Percentiles rank a stretch among this genome's conserved stretches.
Evolutionary conservation across 2,329 filamentous ascomycete species (phyloP).

Genomic region (Fusarium sp.): DNA sequence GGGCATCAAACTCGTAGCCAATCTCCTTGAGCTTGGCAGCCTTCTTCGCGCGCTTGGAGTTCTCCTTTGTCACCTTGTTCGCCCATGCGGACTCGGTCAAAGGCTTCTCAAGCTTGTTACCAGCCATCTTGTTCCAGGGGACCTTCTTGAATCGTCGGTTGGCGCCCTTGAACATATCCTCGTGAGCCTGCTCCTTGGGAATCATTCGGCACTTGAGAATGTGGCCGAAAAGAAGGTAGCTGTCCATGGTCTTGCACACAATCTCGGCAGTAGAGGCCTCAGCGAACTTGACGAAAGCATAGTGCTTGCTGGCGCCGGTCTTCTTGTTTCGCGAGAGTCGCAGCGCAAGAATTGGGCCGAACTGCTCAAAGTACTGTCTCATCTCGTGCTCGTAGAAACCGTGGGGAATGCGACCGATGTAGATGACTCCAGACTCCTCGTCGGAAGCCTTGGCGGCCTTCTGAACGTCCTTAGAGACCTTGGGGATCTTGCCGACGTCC

Average conservation of each 20-base stretch:
- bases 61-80: slow-evolving; percentile 78
- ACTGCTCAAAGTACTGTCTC: slow-evolving; percentile 92
- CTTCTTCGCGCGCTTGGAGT: slow-evolving; percentile 74
- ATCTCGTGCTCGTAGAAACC: slow-evolving; percentile 98
- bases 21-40: slow-evolving; percentile 80
- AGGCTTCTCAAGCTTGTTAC: slow-evolving; percentile 77
- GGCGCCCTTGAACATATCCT: slow-evolving; percentile 87
- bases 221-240: slow-evolving; percentile 95
- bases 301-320: slow-evolving; percentile 92
- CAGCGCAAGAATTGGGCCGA: slow-evolving; percentile 81
- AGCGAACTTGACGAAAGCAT: slow-evolving; percentile 91
- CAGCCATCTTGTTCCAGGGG: slow-evolving; percentile 88
- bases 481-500: slow-evolving; percentile 63
- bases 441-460: slow-evolving; percentile 57
- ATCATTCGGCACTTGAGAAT: slow-evolving; percentile 89
- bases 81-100: slow-evolving; percentile 82
- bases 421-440: slow-evolving; percentile 80
- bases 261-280: slow-evolving; percentile 84
- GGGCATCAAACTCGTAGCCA: slow-evolving; percentile 85
- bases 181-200: slow-evolving; percentile 80
- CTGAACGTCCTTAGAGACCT: slow-evolving; percentile 57
- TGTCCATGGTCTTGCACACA: slow-evolving; percentile 96
- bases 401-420: slow-evolving; percentile 90
- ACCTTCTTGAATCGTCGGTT: slow-evolving; percentile 90
- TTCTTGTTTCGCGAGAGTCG: slow-evolving; percentile 91